Percentiles rank a stretch among this genome's conserved stretches.
Evolutionary conservation across 2,329 filamentous ascomycete species (phyloP).

Genomic region (Emmonsiellopsis sp.): DNA sequence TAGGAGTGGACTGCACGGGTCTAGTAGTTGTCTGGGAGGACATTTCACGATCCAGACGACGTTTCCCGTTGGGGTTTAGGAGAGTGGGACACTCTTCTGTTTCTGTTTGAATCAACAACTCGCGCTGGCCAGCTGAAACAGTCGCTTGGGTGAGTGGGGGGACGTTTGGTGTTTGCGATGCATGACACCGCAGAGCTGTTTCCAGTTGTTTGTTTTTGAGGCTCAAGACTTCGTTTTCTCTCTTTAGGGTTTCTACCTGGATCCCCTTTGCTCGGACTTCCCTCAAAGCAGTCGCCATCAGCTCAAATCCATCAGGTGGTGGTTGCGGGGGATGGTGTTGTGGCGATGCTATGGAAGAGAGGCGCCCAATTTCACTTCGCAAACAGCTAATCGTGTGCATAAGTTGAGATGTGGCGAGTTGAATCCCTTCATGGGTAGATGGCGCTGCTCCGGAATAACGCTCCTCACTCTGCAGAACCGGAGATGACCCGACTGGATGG

Average conservation of each 20-base stretch:
- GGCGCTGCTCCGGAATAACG: not conserved
- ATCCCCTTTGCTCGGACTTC: constrained; percentile 1
- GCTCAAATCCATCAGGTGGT: not conserved
- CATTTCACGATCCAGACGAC: not conserved
- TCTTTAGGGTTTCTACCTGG: not conserved
- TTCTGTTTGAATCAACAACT: not conserved
- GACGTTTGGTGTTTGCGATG: too few relatives aligned
- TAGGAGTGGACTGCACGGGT: not conserved
- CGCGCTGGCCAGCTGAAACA: not conserved
- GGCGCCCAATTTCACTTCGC: not conserved
- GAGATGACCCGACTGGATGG: not conserved
- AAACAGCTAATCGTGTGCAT: not conserved
- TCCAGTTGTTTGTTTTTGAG: not conserved
- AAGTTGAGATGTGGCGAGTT: not conserved
- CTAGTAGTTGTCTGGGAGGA: too few relatives aligned
- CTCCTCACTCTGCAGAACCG: not conserved
- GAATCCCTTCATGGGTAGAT: not conserved
- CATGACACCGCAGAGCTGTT: not conserved
- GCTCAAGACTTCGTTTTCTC: not conserved
- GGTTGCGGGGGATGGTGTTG: not conserved
- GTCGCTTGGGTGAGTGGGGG: too few relatives aligned
- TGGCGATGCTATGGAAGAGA: not conserved
- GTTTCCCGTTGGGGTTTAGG: not conserved
- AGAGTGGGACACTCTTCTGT: too few relatives aligned
- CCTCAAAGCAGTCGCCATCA: not conserved